phyloP scores from a whole-genome alignment of 2,329 filamentous ascomycete genomes.

The Aspergillus chevalieri region DNA sequence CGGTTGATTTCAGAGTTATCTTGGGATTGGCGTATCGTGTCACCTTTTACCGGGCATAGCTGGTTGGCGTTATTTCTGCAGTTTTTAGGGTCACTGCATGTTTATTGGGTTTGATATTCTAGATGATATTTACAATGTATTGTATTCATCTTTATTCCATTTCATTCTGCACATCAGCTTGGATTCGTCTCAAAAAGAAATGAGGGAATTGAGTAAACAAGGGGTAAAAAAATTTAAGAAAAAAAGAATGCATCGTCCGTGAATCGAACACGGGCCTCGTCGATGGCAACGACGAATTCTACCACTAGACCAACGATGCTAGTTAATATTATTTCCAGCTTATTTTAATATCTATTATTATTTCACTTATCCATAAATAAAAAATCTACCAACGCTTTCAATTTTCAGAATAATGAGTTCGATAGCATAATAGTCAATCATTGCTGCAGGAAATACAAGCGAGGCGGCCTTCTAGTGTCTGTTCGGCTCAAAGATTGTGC shows the following conservation, averaged over 20 bases:
- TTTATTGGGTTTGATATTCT: background rate
- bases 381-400: too few species aligned
- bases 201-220: background rate
- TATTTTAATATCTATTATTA: too few species aligned
- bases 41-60: background rate
- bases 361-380: too few species aligned
- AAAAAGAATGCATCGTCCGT: constrained; percentile 32
- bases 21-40: background rate
- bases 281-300: constrained; percentile 43
- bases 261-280: constrained; percentile 44
- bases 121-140: background rate
- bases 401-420: too few species aligned
- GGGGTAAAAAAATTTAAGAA: background rate
- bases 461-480: too few species aligned
- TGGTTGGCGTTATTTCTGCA: background rate
- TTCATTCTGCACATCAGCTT: background rate
- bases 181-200: background rate
- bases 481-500: too few species aligned
- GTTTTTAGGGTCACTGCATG: background rate
- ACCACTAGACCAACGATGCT: constrained; percentile 43
- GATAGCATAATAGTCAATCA: too few species aligned
- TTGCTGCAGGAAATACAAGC: too few species aligned
- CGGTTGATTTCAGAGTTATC: background rate
- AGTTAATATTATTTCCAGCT: constrained; percentile 8
- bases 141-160: background rate